Evolutionary conservation across 306 rosid genomes (phyloP).

Genomic region (Datisca glomerata): DNA sequence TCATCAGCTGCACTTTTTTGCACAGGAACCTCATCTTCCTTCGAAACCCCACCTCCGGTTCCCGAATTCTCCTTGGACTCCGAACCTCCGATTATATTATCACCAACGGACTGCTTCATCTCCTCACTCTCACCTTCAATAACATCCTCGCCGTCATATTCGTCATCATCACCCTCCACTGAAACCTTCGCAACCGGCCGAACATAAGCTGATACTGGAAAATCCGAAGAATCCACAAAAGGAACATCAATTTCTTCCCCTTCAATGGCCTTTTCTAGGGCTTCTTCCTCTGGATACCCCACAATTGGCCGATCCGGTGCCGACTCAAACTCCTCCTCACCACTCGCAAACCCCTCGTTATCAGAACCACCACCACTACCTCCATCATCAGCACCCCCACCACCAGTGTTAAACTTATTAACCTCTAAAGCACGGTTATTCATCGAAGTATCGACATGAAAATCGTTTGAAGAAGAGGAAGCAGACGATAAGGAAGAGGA

Average conservation of each 20-base stretch:
- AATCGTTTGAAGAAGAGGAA: conserved; percentile 16
- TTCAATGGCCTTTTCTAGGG: conserved; percentile 5
- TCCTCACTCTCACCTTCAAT: conserved; percentile 4
- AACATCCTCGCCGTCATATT: conserved; percentile 6
- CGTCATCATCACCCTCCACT: conserved; percentile 30
- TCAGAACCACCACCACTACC: conserved; percentile 29
- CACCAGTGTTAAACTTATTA: conserved; percentile 5
- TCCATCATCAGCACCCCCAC: conserved; percentile 9
- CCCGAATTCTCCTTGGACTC: conserved; percentile 15
- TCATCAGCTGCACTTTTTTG: conserved; percentile 1
- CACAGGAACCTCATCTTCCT: conserved; percentile 9
- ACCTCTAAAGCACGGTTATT: conserved; percentile 6
- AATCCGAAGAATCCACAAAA: conserved; percentile 12
- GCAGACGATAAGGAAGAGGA: conserved; percentile 9
- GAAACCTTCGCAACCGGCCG: conserved; percentile 47
- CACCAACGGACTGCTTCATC: conserved; percentile 5
- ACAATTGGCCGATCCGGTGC: conserved; percentile 26
- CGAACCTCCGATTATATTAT: conserved; percentile 14
- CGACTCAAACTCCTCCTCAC: conserved; percentile 41
- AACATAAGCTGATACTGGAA: conserved; percentile 20
- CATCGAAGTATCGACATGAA: conserved; percentile 5
- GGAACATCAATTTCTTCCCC: conserved; percentile 8
- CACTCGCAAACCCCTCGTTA: conserved; percentile 52
- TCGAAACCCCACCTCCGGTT: conserved; percentile 10
- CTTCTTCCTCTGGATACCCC: conserved; percentile 13